Base-by-base conservation (phyloP, 1,139 yeast species). In the Debaryomyces sp. region DNA sequence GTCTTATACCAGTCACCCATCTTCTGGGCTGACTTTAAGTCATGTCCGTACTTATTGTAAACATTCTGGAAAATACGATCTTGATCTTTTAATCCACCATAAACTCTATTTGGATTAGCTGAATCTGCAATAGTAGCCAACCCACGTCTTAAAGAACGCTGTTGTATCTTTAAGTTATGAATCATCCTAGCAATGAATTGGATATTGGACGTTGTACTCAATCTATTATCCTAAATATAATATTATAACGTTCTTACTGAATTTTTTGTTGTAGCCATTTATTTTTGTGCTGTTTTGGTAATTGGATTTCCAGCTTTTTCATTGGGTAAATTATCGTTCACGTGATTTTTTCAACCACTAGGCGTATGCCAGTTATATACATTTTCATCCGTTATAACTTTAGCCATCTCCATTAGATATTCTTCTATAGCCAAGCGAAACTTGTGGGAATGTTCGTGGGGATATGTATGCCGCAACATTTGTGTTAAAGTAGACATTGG, bases 1-100 rank as follows among this genome's bases (percentile, higher is more conserved):
- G 96, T 89, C 75, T 89, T 89, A 72, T 88, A 77, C 96, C 96
- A 89, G 68, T 89, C 96, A 45, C 96, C 96, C 83, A 87, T 85
- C 62, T 80, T 81, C 74, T 79, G 78, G 41, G 95, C 87, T 8
- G 86, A 75, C 68, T 86, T 85, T 60, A 89, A 73, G 62, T 87
- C 94, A 62, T 77, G 80, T 43, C 96, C 92, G 66, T 85, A 86
- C 52, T 78, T 82, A 43, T 84, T 85, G 67, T 89, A 87, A 41
- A 89, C 76, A 67, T 89, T 89, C 71, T 89, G 96, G 69, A 89
- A 89, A 57, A 89, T 88, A 61, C 96, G 84, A 70, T 89, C 96
- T 65, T 82, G 85, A 71, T 89, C 96, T 60, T 79, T 78, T 55
- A 89, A 78, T 10, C 91, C 92, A 29, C 96, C 96, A 60, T 87